Conservation (phyloP, 208 protist genomes). For the Acanthamoeba culbertsoni region DNA sequence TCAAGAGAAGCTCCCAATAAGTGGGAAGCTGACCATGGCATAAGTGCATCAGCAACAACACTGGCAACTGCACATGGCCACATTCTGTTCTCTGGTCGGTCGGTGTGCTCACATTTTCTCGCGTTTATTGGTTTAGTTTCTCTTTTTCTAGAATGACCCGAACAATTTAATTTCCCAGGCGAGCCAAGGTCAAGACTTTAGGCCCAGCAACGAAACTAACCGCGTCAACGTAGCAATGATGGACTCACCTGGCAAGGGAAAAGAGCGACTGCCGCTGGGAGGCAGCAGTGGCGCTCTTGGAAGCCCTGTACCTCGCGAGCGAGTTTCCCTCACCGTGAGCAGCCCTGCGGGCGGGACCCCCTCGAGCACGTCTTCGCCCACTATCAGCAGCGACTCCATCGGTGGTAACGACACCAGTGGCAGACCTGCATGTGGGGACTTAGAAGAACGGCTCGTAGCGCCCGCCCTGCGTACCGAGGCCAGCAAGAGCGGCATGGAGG, state of each 20-base stretch:
- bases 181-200: too few species aligned
- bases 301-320: not conserved
- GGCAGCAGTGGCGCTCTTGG: not conserved
- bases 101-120: too few species aligned
- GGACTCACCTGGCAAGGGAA: not conserved
- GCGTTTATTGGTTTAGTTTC: too few species aligned
- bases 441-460: not conserved
- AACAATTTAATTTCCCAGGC: not conserved
- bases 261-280: not conserved
- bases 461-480: not conserved
- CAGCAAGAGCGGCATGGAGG: too few species aligned
- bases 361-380: too few species aligned
- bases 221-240: not conserved
- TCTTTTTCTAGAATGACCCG: not conserved
- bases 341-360: not conserved
- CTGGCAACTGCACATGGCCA: too few species aligned
- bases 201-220: not conserved
- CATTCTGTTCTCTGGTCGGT: too few species aligned
- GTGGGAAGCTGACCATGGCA: too few species aligned
- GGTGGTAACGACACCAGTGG: not conserved
- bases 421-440: not conserved
- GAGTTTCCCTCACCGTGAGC: not conserved
- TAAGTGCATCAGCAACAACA: too few species aligned
- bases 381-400: not conserved
- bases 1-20: too few species aligned